Evolutionary conservation across 2,329 filamentous ascomycete species (phyloP), one percentile per base, ranked within the genome.

Genomic region (Tolypocladium ovalisporum): DNA sequence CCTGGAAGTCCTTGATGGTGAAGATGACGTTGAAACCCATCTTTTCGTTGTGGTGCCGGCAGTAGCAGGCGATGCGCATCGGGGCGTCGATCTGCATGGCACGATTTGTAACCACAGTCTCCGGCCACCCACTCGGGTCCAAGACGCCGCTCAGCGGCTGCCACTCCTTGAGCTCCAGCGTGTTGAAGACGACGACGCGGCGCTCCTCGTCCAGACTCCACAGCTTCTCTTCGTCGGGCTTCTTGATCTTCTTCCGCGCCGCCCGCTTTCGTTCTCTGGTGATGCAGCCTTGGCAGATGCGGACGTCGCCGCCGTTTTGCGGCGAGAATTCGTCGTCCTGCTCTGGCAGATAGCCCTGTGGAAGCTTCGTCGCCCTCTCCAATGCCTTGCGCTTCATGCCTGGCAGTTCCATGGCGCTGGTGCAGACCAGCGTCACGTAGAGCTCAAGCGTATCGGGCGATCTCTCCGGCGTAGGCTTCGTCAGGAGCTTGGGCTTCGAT

Each of bases 41-140:
- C 75, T 97, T 97, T 73, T 97, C 94, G 59, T 88, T 85, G 65
- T 97, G 93, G 69, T 99, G 93, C 24, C 93, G 85, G 73, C 93
- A 97, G 73, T 97, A 99, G 71, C 93, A 99, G 29, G 92, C 90
- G 66, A 99, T 97, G 12, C 93, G 87, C 92, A 97, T 96, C 0
- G 90, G 91, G 2, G 90, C 84, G 63, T 92, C 87, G 27, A 96
- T 85, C 66, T 90, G 87, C 76, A 90, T 84, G 8, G 87, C 83
- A 54, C 83, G 84, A 54, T 79, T 77, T 51, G 72, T 76, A 59
- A 74, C 67, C 34, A 78, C 71, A n/a, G 77, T 72, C 58, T 80
- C 76, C 54, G 72, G 71, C 27, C 72, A 71, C 42, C 75, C 76
- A 60, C 59, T 75, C 66, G 61, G 71, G 44, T 69, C 73, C 66